phyloP scores from a whole-genome alignment of 306 rosid genomes.

The Sicyos edulis region DNA sequence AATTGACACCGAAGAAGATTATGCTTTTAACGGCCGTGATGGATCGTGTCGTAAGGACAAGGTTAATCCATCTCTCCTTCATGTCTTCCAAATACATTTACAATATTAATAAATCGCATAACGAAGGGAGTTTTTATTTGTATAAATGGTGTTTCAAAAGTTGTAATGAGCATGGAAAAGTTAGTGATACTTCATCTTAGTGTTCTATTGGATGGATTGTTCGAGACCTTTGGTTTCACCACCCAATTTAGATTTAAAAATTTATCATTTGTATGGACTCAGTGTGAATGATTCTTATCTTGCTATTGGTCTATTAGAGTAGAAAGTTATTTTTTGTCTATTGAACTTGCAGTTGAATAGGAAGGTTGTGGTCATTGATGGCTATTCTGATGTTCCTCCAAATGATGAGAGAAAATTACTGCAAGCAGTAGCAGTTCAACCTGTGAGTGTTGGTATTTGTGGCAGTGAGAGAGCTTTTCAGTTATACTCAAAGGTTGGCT shows the following conservation, averaged over 20 bases:
- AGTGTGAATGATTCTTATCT: background rate
- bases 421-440: conserved; percentile 74
- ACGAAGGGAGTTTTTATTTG: background rate
- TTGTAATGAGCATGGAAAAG: background rate
- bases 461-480: conserved; percentile 80
- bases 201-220: background rate
- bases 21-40: conserved; percentile 45
- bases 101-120: background rate
- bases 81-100: background rate
- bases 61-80: conserved; percentile 33
- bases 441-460: conserved; percentile 85
- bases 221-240: background rate
- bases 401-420: conserved; percentile 55
- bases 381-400: conserved; percentile 50
- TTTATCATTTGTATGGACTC: background rate
- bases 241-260: too few species aligned
- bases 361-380: conserved; percentile 72
- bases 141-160: background rate
- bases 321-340: background rate
- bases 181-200: background rate
- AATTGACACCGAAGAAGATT: conserved; percentile 76
- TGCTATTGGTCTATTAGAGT: background rate
- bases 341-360: conserved; percentile 47
- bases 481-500: conserved; percentile 69
- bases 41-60: conserved; percentile 46